Evolutionary conservation across 1,139 yeast genomes (phyloP).

Genomic region (Scheffersomyces segobiensis): DNA sequence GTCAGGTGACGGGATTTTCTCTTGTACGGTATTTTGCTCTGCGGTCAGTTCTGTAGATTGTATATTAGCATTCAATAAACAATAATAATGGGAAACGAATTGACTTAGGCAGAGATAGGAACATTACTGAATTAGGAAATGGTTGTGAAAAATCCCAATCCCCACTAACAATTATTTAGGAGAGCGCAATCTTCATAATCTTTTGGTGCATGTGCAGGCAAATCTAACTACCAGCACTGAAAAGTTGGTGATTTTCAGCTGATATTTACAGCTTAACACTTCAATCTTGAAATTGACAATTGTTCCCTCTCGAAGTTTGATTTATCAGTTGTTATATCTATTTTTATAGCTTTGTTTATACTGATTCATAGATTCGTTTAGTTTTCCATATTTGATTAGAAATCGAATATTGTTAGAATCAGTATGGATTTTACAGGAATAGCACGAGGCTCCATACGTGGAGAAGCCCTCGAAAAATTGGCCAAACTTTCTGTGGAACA

Average conservation of each 20-base stretch:
- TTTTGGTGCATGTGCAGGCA: not conserved
- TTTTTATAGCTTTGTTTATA: too few relatives aligned
- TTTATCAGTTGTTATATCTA: not conserved
- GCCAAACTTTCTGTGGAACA: slow-evolving; percentile 31
- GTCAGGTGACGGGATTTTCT: not conserved
- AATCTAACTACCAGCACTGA: not conserved
- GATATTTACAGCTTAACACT: not conserved
- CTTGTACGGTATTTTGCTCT: not conserved
- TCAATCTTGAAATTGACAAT: not conserved
- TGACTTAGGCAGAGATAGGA: not conserved
- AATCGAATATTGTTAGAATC: not conserved
- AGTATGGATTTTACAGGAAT: slow-evolving; percentile 43
- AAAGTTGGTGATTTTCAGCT: not conserved
- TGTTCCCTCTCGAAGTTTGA: not conserved
- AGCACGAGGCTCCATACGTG: slow-evolving; percentile 50
- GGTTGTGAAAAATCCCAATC: not conserved
- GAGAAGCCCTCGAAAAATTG: slow-evolving; percentile 55
- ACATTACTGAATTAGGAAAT: not conserved
- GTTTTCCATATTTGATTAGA: not conserved
- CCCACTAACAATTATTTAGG: not conserved
- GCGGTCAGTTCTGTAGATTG: not conserved
- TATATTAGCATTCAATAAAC: slow-evolving; percentile 5
- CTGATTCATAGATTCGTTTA: not conserved
- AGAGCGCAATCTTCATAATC: not conserved
- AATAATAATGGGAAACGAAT: not conserved